Evolutionary conservation across 2,329 filamentous ascomycete genomes (phyloP).

Genomic region (Arthrobotrys conoides): DNA sequence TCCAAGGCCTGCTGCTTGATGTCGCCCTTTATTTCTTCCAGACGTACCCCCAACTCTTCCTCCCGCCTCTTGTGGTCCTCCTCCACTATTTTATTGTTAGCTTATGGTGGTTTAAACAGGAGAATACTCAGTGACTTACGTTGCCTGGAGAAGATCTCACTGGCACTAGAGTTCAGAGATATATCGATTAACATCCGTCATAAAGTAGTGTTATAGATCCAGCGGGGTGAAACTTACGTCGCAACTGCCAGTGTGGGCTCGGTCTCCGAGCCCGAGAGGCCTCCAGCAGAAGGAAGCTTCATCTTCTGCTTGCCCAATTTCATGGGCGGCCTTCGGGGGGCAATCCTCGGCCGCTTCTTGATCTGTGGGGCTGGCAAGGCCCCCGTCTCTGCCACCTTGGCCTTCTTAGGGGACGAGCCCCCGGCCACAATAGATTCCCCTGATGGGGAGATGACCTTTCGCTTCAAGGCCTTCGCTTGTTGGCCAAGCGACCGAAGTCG

Average conservation of each 20-base stretch:
- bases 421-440: not conserved
- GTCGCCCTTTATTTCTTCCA: constrained; percentile 12
- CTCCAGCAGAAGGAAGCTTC: not conserved
- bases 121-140: constrained; percentile 9
- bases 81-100: constrained; percentile 23
- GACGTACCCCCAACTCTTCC: constrained; percentile 9
- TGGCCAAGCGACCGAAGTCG: constrained; percentile 7
- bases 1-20: constrained; percentile 29
- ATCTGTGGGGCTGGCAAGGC: not conserved
- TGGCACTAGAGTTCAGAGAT: not conserved
- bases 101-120: not conserved
- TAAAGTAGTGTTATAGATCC: not conserved
- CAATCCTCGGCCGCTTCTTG: not conserved
- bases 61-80: constrained; percentile 19
- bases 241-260: not conserved
- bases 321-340: too few species aligned
- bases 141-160: constrained; percentile 13
- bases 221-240: constrained; percentile 7
- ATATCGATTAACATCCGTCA: not conserved
- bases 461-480: not conserved
- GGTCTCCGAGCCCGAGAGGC: not conserved
- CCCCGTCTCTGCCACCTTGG: not conserved
- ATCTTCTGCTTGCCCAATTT: constrained; percentile 6
- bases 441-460: not conserved
- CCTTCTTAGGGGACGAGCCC: not conserved